Conservation (phyloP, 139 green algal genomes). For the Chlorella sorokiniana region DNA sequence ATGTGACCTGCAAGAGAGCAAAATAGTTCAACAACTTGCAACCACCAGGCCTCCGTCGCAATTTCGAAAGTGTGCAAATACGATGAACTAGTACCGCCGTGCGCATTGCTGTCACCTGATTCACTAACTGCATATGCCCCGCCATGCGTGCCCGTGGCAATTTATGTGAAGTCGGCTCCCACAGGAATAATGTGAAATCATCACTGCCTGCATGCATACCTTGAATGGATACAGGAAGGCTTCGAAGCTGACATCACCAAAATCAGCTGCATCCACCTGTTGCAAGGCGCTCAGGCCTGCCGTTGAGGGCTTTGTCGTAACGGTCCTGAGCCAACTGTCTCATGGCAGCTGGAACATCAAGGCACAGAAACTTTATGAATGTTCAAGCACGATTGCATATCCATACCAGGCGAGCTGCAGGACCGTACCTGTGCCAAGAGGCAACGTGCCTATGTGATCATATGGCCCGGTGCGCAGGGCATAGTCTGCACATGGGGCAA, state of each 20-base stretch:
- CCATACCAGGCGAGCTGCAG: not conserved
- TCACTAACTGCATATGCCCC: constrained; percentile 96
- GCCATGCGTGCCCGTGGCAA: constrained; percentile 86
- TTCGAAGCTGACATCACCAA: not conserved
- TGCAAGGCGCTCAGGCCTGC: constrained; percentile 85
- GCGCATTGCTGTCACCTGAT: constrained; percentile 72
- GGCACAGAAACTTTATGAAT: not conserved
- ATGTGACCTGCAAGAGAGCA: constrained; percentile 76
- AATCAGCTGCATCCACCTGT: constrained; percentile 37
- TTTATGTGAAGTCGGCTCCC: constrained; percentile 77
- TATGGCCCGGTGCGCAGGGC: constrained; percentile 88
- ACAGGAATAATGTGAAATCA: constrained; percentile 98
- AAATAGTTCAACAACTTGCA: too few relatives aligned
- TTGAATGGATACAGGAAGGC: not conserved
- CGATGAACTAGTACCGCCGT: not conserved
- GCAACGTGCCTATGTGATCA: constrained; percentile 80
- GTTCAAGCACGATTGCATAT: not conserved
- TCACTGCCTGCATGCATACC: constrained; percentile 69
- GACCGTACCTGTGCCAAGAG: not conserved
- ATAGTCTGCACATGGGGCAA: constrained; percentile 56
- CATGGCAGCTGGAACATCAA: not conserved
- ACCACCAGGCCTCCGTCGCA: not conserved
- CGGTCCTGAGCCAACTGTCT: constrained; percentile 57
- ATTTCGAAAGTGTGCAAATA: not conserved
- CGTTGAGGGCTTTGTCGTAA: constrained; percentile 67